A percentile compares a stretch with the other conserved stretches of the same genome.
Conservation (phyloP, 805 yeast genomes). For the Starmerella vaccinii region DNA sequence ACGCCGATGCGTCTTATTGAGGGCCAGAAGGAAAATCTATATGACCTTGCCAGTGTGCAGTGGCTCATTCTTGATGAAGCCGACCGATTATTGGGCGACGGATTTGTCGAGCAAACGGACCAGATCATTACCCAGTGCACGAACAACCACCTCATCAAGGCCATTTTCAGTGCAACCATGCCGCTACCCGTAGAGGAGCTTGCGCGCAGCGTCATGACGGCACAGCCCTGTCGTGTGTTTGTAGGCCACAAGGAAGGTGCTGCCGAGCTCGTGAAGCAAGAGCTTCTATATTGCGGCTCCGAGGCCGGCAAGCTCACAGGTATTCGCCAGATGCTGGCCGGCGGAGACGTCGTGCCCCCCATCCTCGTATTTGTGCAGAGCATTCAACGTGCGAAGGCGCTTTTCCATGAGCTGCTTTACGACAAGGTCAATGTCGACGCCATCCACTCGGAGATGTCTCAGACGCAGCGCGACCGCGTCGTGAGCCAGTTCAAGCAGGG, state of each 20-base stretch:
- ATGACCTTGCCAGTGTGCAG: constrained; percentile 57
- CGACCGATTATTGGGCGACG: constrained; percentile 79
- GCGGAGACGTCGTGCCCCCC: constrained; percentile 83
- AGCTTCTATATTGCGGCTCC: constrained; percentile 73
- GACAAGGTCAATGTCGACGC: constrained; percentile 91
- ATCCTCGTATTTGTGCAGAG: constrained; percentile 85
- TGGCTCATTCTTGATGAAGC: constrained; percentile 89
- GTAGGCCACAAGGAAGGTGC: constrained; percentile 95
- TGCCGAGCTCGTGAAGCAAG: constrained; percentile 68
- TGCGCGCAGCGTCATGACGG: constrained; percentile 69
- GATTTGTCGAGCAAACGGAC: constrained; percentile 86
- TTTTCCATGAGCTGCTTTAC: constrained; percentile 83
- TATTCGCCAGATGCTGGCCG: constrained; percentile 65
- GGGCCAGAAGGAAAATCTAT: constrained; percentile 49
- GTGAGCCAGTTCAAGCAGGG: constrained; percentile 80
- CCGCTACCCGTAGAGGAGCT: constrained; percentile 87
- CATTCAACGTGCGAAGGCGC: constrained; percentile 85
- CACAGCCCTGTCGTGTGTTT: constrained; percentile 70
- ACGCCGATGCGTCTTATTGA: constrained; percentile 88
- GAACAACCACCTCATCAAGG: constrained; percentile 42
- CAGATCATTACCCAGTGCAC: constrained; percentile 55
- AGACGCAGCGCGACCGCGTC: constrained; percentile 72
- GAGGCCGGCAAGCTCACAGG: constrained; percentile 95
- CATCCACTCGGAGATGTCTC: constrained; percentile 89
- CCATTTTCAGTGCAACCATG: constrained; percentile 90